phyloP scores from a whole-genome alignment of 148 eudicot genomes.

The Amaranthus palmeri region DNA sequence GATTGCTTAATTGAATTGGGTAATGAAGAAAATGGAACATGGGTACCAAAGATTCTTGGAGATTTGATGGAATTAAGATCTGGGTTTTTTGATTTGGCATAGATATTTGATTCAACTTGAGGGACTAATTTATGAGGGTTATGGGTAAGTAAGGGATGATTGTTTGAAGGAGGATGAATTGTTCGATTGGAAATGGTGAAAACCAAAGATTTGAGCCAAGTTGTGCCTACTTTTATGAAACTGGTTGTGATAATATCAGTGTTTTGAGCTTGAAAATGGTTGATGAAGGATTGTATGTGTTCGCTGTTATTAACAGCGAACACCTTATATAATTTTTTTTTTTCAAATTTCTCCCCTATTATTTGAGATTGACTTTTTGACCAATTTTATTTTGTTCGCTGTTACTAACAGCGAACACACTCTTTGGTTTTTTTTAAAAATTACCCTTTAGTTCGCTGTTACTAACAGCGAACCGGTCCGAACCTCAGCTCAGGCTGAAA shows the following conservation, averaged over 20 bases:
- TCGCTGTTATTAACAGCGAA: no score
- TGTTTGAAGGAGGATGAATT: no score
- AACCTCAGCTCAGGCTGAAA: no score
- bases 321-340: no score
- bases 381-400: no score
- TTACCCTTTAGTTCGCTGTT: no score
- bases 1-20: background rate
- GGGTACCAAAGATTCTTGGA: background rate
- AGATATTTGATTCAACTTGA: background rate
- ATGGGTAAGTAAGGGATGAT: background rate
- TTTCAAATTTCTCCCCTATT: no score
- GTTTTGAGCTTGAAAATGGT: conserved; percentile 1
- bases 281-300: no score
- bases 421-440: no score
- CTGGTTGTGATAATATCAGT: background rate
- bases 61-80: background rate
- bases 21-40: background rate
- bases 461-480: no score
- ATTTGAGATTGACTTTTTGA: no score
- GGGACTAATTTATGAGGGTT: background rate
- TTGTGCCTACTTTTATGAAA: background rate
- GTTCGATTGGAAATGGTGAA: background rate
- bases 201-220: conserved; percentile 2
- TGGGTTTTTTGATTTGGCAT: background rate
- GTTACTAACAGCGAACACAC: no score